Evolutionary conservation across 2,329 filamentous ascomycete species (phyloP).

Genomic region (Colletotrichum tamarilloi): DNA sequence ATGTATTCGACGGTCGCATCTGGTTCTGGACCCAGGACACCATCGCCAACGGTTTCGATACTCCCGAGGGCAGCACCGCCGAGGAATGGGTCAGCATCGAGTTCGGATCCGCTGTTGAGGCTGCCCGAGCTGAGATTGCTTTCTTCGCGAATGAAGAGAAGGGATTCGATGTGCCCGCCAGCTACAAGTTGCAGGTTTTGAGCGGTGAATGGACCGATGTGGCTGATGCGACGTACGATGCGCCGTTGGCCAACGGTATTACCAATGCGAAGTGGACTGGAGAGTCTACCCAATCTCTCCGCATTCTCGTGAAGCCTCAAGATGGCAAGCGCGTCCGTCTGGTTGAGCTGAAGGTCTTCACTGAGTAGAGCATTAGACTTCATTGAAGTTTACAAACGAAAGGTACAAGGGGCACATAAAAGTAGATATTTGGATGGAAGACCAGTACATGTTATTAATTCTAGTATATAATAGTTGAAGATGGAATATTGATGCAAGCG

Average conservation of each 20-base stretch:
- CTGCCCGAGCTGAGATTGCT: constrained; percentile 4
- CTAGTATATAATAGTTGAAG: too few relatives aligned
- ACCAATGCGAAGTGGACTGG: constrained; percentile 21
- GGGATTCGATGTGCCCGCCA: constrained; percentile 11
- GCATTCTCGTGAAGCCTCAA: constrained; percentile 10
- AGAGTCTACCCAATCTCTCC: background rate
- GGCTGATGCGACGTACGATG: background rate
- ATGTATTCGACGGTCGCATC: constrained; percentile 19
- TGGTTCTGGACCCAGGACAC: constrained; percentile 24
- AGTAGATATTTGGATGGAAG: background rate
- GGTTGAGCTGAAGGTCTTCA: constrained; percentile 18
- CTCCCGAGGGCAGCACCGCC: background rate
- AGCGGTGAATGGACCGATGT: constrained; percentile 15
- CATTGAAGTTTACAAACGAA: too few relatives aligned
- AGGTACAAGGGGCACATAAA: background rate
- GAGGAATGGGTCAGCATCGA: constrained; percentile 24
- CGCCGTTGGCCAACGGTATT: constrained; percentile 13
- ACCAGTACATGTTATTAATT: too few relatives aligned
- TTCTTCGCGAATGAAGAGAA: constrained; percentile 22
- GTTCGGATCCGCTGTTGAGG: background rate
- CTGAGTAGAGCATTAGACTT: background rate
- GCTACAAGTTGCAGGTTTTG: constrained; percentile 12
- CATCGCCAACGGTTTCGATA: constrained; percentile 13
- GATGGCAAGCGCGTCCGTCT: constrained; percentile 13
- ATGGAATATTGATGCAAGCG: too few relatives aligned